Base-by-base conservation (phyloP, 163 green algal genomes). In the Scenedesmus sp. region DNA sequence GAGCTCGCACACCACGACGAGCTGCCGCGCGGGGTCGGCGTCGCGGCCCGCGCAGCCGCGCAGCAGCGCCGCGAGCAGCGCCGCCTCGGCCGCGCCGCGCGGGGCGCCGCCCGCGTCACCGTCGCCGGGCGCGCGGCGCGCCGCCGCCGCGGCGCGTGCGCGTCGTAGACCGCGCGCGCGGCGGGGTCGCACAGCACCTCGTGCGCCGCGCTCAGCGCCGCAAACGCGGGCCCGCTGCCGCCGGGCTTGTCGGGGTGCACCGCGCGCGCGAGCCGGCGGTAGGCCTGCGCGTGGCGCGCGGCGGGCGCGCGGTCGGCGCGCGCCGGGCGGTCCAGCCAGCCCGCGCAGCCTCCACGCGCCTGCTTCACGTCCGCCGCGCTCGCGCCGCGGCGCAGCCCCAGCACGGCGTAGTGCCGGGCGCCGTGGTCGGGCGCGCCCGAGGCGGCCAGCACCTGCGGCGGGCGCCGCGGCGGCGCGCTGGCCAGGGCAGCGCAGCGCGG, bases 171-270 rank as follows among this genome's bases (percentile, higher is more conserved):
- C 5, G 63, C 56, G 1, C 93, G 83, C 17, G 70, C 48, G 4
- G 72, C 62, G 10, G 90, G 84, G 60, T 95, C 83, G 4, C 70
- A 83, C 22, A 97, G 87, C 50, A 88, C 71, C 65, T 93, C 88
- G 79, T 91, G 96, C 0, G 93, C 93, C 0, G 86, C 73, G 65
- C 92, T 89, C 11, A 96, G 29, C 0, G 54, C 63, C 0, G 70
- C 74, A 78, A 97, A 97, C 0, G 60, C 69, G 0, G 45, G 67
- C 0, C 78, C 76, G 70, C 80, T 60, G 28, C 93, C 93, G 26
- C 93, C 93, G 13, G 92, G 92, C 79, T 96, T 97, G 84, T 97
- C 93, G 1, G 93, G 93, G 36, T 97, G 93, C 26, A 85, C 82
- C 31, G 39, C 31, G 22, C 89, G 85, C 20, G 88, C 90, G 0